These are phyloP conservation scores for Lactarius tabidus DNA, from an alignment of 768 basidiomycete species.

Conservation along the genomic window DNA sequence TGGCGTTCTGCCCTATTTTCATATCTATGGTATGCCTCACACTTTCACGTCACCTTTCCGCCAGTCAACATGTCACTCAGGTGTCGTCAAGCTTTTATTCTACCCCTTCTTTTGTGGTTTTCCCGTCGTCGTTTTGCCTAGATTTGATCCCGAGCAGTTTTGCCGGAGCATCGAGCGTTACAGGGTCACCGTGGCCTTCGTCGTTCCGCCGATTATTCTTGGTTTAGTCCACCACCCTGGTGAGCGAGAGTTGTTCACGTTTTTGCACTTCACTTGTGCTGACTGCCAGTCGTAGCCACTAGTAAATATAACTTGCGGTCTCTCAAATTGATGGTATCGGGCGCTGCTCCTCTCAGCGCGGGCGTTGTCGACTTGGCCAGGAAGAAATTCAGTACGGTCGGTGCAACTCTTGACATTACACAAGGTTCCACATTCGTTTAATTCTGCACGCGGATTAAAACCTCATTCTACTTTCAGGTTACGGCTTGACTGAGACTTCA, in stretches of 20 bases:
- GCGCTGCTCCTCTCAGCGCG: constrained; percentile 76
- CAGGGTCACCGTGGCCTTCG: constrained; percentile 50
- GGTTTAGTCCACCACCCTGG: constrained; percentile 66
- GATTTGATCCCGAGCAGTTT: constrained; percentile 69
- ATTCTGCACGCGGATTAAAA: constrained; percentile 10
- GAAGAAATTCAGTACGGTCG: constrained; percentile 38
- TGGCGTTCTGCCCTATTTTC: constrained; percentile 60
- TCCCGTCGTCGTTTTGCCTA: constrained; percentile 54
- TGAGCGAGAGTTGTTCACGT: constrained; percentile 31
- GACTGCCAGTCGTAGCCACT: constrained; percentile 41
- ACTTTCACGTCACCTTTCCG: constrained; percentile 43
- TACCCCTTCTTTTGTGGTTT: constrained; percentile 50
- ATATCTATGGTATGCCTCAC: constrained; percentile 42
- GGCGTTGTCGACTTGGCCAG: constrained; percentile 52
- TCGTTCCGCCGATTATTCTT: constrained; percentile 85
- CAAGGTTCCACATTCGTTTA: constrained; percentile 45
- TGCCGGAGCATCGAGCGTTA: constrained; percentile 64
- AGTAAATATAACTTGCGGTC: constrained; percentile 63
- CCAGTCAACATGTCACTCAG: constrained; percentile 35
- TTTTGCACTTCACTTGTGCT: not conserved
- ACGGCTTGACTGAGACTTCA: constrained; percentile 80
- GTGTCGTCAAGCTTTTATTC: constrained; percentile 58
- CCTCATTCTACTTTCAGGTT: constrained; percentile 42
- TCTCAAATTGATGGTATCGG: constrained; percentile 56
- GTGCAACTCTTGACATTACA: constrained; percentile 39